phyloP scores from a whole-genome alignment of 2,329 filamentous ascomycete species.

The Diplodia seriata region DNA sequence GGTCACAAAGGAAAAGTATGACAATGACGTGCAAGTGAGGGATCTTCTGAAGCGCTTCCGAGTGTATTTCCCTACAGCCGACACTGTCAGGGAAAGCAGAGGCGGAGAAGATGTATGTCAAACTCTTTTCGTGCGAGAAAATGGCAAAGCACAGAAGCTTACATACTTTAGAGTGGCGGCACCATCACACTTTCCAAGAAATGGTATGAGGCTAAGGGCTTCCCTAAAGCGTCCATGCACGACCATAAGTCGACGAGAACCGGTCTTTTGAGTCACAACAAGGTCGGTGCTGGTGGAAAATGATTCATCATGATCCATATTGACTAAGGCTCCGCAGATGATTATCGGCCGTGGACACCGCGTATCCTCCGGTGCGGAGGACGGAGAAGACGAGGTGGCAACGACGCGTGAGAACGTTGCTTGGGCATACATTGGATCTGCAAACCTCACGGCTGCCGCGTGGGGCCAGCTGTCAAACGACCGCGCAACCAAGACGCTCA shows the following conservation, averaged over 20 bases:
- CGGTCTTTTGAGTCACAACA: slow-evolving; percentile 87
- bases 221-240: slow-evolving; percentile 74
- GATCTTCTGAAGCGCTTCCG: slow-evolving; percentile 60
- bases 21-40: slow-evolving; percentile 46
- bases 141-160: neutral
- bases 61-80: slow-evolving; percentile 79
- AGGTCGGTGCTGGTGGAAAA: slow-evolving; percentile 52
- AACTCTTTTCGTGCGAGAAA: neutral
- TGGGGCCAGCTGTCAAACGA: slow-evolving; percentile 85
- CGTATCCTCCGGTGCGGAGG: neutral
- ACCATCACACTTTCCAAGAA: slow-evolving; percentile 80
- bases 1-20: slow-evolving; percentile 31
- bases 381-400: slow-evolving; percentile 37
- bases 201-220: slow-evolving; percentile 73
- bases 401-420: slow-evolving; percentile 50
- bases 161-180: slow-evolving; percentile 60
- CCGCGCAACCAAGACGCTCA: slow-evolving; percentile 68
- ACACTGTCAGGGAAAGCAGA: slow-evolving; percentile 58
- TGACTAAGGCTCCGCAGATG: slow-evolving; percentile 36
- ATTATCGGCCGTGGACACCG: slow-evolving; percentile 55
- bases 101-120: slow-evolving; percentile 37
- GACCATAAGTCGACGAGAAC: slow-evolving; percentile 75
- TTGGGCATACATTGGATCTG: slow-evolving; percentile 89
- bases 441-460: slow-evolving; percentile 90
- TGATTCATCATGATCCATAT: slow-evolving; percentile 43